Base-by-base conservation (phyloP, 169 alveolate genomes). In the Plasmodium chabaudi region DNA sequence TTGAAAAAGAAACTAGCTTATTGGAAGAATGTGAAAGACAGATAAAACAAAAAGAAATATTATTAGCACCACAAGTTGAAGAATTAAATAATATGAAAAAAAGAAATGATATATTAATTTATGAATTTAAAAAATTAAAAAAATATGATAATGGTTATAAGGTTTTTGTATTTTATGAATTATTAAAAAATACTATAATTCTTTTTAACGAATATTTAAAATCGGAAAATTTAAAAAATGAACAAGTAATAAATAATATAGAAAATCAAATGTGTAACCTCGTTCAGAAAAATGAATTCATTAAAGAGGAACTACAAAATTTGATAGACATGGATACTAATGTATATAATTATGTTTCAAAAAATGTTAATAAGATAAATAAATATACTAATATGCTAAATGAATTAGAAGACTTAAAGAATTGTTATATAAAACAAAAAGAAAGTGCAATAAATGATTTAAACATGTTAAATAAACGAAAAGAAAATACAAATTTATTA, bases 1-100 rank as follows among this genome's bases (percentile, higher is more conserved):
- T 77, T 13, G 71, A 49, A 44, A 82, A 84, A 71, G 95, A 79
- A 47, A 84, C 77, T 73, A 94, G 88, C 55, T 46, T 91, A 87
- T 42, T 94, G 39, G 88, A 92, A 19, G 89, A 89, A 53, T 92
- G 95, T 60, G 86, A 72, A 60, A 72, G 72, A 12, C 92, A 92
- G 56, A 72, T 94, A 65, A 92, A 92, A 61, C 87, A 89, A 10
- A 88, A 93, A 39, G 91, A 94, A 82, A 25, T 70, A 15, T 92
- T 89, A 23, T 57, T 94, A 61, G 64, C 23, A 19, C 96, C 96
- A 7, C 93, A 87, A 34, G 69, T 68, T 55, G 94, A 94, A 42
- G 92, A 92, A 63, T 34, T 94, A 67, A 72, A 82, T 23, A 70
- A 65, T n/a, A 46, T 89, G 3, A 49, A 69, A 13, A 87, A 94